Base-by-base conservation (phyloP, 441 rosid species). In the Breynia disticha region DNA sequence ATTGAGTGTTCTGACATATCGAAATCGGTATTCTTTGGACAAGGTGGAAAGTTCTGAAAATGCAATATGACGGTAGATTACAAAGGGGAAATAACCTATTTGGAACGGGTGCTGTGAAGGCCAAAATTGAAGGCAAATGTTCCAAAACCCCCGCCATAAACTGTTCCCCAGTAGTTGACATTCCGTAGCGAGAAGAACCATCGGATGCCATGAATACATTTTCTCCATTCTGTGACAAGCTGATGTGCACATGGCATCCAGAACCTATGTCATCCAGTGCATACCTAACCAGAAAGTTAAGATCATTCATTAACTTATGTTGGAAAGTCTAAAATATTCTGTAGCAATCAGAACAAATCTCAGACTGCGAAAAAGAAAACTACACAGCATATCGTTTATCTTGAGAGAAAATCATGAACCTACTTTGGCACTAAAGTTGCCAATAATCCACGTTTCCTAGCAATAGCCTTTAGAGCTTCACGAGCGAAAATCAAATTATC, bases 391-490 rank as follows among this genome's bases (percentile, higher is more conserved):
- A 24, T 21, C 16, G n/a, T 17, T 48, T 21, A 0, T 5, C 5
- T 19, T 21, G 4, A 14, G 58, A 54, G 24, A 60, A 48, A 56
- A 64, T 15, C 15, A 54, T 35, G 41, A 46, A 68, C 95, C 62
- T 79, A 93, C 96, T 93, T 93, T 32, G 99, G 99, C 54, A 84
- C 74, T 66, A 86, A 93, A 50, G 97, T 93, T 4, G 95, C 97
- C 42, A 89, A 69, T 46, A 84, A 54, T 45, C 95, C 88, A 66
- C 81, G 91, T 75, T 78, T 89, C 75, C 90, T 79, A 65, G 87
- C 85, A 62, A 80, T 73, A 44, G 96, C 79, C 74, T 81, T 80
- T 52, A 89, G 70, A 62, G 63, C 81, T 79, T 93, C 99, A 46
- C 86, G 96, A 1, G 86, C 62, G 66, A 74, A 89, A 59, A 93